Evolutionary conservation across 148 eudicot genomes (phyloP).

Genomic region (Heliamphora exappendiculata): DNA sequence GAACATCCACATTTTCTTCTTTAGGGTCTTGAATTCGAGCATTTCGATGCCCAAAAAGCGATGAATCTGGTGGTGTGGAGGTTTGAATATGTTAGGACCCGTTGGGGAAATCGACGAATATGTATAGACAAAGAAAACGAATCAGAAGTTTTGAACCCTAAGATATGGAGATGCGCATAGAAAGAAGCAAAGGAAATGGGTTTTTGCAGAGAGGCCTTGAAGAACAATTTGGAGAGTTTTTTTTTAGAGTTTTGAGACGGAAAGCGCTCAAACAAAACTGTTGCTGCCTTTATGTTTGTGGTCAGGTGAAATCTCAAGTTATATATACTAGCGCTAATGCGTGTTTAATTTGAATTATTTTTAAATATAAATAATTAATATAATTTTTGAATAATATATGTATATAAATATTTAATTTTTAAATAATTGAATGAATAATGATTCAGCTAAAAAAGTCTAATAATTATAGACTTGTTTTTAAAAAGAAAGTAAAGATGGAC

Average conservation of each 20-base stretch:
- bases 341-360: too few relatives aligned
- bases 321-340: too few relatives aligned
- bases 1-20: conserved; percentile 39
- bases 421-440: too few relatives aligned
- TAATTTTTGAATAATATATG: too few relatives aligned
- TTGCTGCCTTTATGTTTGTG: too few relatives aligned
- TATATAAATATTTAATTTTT: too few relatives aligned
- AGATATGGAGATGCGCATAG: neutral
- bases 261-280: neutral
- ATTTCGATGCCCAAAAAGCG: conserved; percentile 11
- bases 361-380: too few relatives aligned
- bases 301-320: neutral
- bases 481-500: too few relatives aligned
- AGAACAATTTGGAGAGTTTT: too few relatives aligned
- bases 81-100: conserved; percentile 9
- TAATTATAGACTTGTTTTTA: too few relatives aligned
- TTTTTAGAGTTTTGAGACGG: neutral
- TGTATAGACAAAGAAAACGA: neutral
- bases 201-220: neutral
- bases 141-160: neutral
- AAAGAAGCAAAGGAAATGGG: neutral
- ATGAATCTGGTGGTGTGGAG: neutral
- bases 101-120: conserved; percentile 19
- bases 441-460: too few relatives aligned
- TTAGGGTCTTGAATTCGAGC: conserved; percentile 18